These are phyloP conservation scores for Zangia roseola DNA, from an alignment of 768 basidiomycete genomes.

Conservation along the genomic window DNA sequence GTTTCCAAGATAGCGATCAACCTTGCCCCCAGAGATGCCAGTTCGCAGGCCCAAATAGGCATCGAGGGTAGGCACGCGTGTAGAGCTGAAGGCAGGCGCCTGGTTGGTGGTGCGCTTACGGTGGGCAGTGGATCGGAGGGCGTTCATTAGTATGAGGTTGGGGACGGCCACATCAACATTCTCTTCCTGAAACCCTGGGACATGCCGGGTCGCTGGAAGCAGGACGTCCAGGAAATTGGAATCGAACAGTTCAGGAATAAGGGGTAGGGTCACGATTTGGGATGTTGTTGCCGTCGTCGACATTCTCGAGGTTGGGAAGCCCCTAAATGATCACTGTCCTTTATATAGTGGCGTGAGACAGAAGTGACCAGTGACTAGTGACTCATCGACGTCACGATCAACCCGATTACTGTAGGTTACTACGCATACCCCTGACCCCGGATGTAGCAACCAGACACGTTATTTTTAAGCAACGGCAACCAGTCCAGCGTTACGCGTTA, in stretches of 20 bases:
- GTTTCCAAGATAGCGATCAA: conserved; percentile 40
- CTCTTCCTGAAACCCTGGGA: neutral
- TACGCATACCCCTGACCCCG: too few species aligned
- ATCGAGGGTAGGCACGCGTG: conserved; percentile 51
- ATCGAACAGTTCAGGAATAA: conserved; percentile 57
- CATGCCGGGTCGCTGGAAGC: conserved; percentile 35
- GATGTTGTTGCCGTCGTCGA: conserved; percentile 27
- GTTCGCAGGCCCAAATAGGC: conserved; percentile 49
- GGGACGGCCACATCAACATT: neutral
- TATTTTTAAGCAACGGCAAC: too few species aligned
- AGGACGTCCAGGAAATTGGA: conserved; percentile 56
- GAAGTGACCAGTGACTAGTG: too few species aligned
- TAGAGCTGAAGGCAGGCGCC: conserved; percentile 52
- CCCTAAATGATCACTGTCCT: too few species aligned
- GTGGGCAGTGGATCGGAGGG: conserved; percentile 42
- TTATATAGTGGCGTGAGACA: too few species aligned
- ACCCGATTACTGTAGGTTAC: too few species aligned
- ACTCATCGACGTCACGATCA: too few species aligned
- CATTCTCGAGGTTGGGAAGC: too few species aligned
- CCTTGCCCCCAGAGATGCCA: conserved; percentile 11
- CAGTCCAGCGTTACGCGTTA: too few species aligned
- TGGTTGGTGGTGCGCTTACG: conserved; percentile 49
- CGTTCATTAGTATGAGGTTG: conserved; percentile 54
- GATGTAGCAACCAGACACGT: too few species aligned
- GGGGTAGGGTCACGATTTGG: conserved; percentile 52